Percentiles rank a stretch among this genome's conserved stretches.
Conservation (phyloP, 78 protist species). For the Speleostelium caveatum region DNA sequence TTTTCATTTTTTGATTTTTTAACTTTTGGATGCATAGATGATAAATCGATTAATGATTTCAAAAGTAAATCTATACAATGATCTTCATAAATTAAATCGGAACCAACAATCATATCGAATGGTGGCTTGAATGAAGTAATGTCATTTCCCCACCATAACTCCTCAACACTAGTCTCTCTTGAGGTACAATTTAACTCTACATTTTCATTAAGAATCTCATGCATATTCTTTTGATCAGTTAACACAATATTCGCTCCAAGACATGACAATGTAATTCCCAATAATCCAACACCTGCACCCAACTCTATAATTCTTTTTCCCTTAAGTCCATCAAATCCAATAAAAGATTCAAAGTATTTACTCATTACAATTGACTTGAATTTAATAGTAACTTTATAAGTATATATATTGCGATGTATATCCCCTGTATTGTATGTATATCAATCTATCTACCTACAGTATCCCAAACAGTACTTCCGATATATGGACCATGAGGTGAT, state of each 20-base stretch:
- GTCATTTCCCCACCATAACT: conserved; percentile 71
- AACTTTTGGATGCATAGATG: conserved; percentile 30
- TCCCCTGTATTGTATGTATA: background rate
- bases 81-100: conserved; percentile 65
- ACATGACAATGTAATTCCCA: conserved; percentile 17
- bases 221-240: conserved; percentile 54
- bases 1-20: no score
- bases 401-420: background rate
- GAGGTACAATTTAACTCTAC: conserved; percentile 29
- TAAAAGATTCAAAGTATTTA: conserved; percentile 37
- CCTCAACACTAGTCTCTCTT: conserved; percentile 23
- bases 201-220: conserved; percentile 32
- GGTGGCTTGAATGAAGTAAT: conserved; percentile 41
- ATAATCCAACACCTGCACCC: conserved; percentile 57
- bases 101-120: conserved; percentile 58
- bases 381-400: background rate
- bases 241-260: conserved; percentile 32
- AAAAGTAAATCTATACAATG: conserved; percentile 49
- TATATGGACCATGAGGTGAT: conserved; percentile 12
- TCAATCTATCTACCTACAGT: background rate
- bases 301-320: conserved; percentile 44
- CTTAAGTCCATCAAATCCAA: conserved; percentile 41
- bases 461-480: conserved; percentile 52
- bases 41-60: conserved; percentile 27
- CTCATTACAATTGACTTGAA: conserved; percentile 33